Evolutionary conservation across 2,329 filamentous ascomycete species (phyloP).

Genomic region (Harringtonia lauricola): DNA sequence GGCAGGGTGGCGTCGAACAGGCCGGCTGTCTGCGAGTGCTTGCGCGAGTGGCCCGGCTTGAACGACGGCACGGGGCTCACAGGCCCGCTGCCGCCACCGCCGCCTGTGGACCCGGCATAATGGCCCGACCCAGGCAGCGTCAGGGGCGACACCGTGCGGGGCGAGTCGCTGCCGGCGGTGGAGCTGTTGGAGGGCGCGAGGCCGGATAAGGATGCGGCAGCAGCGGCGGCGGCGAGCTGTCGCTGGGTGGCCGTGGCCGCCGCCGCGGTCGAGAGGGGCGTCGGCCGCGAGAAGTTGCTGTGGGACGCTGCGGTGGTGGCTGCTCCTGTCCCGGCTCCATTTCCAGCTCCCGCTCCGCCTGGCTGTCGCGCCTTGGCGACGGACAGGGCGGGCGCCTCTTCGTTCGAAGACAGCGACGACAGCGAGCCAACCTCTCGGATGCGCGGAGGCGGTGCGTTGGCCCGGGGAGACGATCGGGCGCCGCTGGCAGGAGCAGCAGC

Average conservation of each 20-base stretch:
- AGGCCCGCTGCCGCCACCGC: slow-evolving; percentile 12
- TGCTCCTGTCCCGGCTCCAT: not conserved
- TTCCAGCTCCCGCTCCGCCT: no score
- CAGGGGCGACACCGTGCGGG: slow-evolving; percentile 28
- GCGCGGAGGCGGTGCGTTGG: slow-evolving; percentile 13
- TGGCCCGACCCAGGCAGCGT: slow-evolving; percentile 20
- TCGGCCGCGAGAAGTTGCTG: slow-evolving; percentile 50
- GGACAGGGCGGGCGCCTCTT: slow-evolving; percentile 28
- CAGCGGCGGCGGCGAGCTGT: slow-evolving; percentile 3
- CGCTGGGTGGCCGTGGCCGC: slow-evolving; percentile 11
- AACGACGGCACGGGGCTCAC: slow-evolving; percentile 16
- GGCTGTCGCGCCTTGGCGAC: slow-evolving; percentile 29
- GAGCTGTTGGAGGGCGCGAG: not conserved
- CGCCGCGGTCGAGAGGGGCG: slow-evolving; percentile 21
- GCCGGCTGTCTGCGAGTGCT: slow-evolving; percentile 63
- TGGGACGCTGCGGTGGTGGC: slow-evolving; percentile 26
- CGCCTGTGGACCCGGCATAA: slow-evolving; percentile 5
- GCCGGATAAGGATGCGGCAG: not conserved
- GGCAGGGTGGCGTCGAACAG: slow-evolving; percentile 66
- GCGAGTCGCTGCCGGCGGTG: not conserved
- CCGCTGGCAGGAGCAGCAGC: slow-evolving; percentile 5
- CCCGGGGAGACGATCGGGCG: not conserved
- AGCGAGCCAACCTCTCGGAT: not conserved
- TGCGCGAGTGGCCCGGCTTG: slow-evolving; percentile 37
- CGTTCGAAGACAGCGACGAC: slow-evolving; percentile 29